Conservation (phyloP, 129 eudicot genomes). For the Arctium minus region DNA sequence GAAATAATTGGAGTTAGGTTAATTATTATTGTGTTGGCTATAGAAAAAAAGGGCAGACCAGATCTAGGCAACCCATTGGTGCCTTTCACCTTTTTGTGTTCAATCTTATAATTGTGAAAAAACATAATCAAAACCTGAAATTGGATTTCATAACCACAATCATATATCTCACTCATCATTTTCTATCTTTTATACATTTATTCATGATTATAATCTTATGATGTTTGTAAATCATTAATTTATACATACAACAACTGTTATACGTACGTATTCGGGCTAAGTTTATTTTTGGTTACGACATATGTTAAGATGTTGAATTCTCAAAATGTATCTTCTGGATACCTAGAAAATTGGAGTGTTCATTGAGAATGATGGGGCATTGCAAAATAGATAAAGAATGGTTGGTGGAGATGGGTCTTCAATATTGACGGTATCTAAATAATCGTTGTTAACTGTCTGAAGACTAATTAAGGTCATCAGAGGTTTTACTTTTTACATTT, state of each 20-base stretch:
- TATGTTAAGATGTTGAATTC: not conserved
- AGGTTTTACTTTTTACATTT: not conserved
- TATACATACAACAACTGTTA: not conserved
- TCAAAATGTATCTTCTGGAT: not conserved
- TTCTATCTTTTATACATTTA: not conserved
- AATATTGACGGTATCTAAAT: not conserved
- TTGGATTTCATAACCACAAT: conserved; percentile 27
- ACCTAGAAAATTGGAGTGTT: not conserved
- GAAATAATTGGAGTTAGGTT: conserved; percentile 2
- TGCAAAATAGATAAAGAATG: not conserved
- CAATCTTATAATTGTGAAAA: conserved; percentile 15
- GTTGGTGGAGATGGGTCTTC: not conserved
- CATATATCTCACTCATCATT: conserved; percentile 13
- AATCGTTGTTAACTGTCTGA: not conserved
- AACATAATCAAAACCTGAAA: conserved; percentile 25
- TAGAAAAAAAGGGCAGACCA: conserved; percentile 21
- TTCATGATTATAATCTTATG: not conserved
- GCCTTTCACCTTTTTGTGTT: conserved; percentile 12
- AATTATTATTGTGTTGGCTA: conserved; percentile 19
- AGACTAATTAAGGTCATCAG: not conserved
- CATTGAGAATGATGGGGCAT: not conserved
- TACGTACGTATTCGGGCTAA: not conserved
- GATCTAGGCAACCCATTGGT: conserved; percentile 33
- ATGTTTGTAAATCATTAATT: not conserved
- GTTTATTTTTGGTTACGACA: not conserved